Evolutionary conservation across 768 basidiomycete species (phyloP).

Genomic region (Mycena pura): DNA sequence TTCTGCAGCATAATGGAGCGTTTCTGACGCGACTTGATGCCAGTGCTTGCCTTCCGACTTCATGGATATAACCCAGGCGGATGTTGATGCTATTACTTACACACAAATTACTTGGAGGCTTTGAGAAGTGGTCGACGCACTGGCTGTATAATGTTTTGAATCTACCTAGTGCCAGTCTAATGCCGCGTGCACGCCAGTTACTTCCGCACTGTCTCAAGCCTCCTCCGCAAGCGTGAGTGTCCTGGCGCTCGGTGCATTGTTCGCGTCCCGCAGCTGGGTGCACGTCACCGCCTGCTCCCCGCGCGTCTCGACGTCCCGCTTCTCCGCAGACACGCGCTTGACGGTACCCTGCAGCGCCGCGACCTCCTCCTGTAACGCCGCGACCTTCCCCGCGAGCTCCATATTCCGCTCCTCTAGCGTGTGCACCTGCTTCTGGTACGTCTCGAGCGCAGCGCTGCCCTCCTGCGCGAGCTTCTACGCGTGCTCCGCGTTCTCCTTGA

Average conservation of each 20-base stretch:
- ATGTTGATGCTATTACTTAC: neutral
- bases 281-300: conserved; percentile 79
- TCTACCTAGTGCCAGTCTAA: conserved; percentile 49
- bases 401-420: conserved; percentile 79
- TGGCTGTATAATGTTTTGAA: neutral
- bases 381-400: conserved; percentile 55
- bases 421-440: conserved; percentile 88
- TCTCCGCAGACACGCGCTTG: conserved; percentile 66
- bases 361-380: conserved; percentile 72
- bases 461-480: conserved; percentile 92
- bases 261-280: conserved; percentile 77
- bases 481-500: conserved; percentile 91
- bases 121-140: neutral
- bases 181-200: conserved; percentile 69
- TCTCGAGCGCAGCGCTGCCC: conserved; percentile 80
- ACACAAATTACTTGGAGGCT: neutral
- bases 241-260: conserved; percentile 76
- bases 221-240: conserved; percentile 76
- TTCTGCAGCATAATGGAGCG: neutral
- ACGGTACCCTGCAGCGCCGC: conserved; percentile 64
- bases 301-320: conserved; percentile 69
- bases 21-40: neutral
- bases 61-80: neutral
- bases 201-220: conserved; percentile 63
- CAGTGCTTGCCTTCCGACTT: neutral